Base-by-base conservation (phyloP, 2,329 filamentous ascomycete species). In the Verticillium nonalfalfae region DNA sequence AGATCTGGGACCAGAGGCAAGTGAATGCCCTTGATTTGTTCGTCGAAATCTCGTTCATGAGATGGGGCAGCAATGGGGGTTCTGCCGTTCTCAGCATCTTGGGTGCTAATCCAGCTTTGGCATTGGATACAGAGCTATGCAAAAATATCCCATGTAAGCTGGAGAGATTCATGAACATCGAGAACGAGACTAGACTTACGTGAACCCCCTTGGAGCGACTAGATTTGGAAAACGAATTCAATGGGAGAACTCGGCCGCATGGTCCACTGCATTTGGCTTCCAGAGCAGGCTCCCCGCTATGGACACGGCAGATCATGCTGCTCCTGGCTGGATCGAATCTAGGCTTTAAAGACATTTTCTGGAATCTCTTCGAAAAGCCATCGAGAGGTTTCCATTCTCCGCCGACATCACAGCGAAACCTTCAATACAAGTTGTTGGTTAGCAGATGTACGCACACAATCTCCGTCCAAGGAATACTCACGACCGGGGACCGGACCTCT, bases 221-320 rank as follows among this genome's bases (percentile, higher is more conserved):
- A 35, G 58, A 67, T 60, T 73, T 70, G 58, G 68, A 73, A 55
- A 75, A 78, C 0, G 71, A 58, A 0, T 70, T 64, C 2, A 68
- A 56, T 0, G 68, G 62, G 56, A 72, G 73, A 18, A 67, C 63
- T 9, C 70, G 40, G 1, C 60, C 45, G 59, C 76, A 78, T 0
- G 67, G 67, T 0, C 73, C 56, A 3, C 69, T 64, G 58, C 76
- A 78, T 1, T 62, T 62, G 9, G 73, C 56, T 62, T 76, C 71
- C 2, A 56, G 40, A 0, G 66, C 59, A 5, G 59, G 56, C 7
- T 67, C 67, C 2, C 70, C 63, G 0, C 68, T 67, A 59, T 78
- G 76, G 4, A 74, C 70, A 7, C 68, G 67, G 56, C 76, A 78
- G 0, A 68, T 68, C 74, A 78, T 77, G 34, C 74, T 74, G 1